Percentiles rank a stretch among this genome's conserved stretches.
phyloP scores from a whole-genome alignment of 169 alveolate species.

The Perkinsus olseni region DNA sequence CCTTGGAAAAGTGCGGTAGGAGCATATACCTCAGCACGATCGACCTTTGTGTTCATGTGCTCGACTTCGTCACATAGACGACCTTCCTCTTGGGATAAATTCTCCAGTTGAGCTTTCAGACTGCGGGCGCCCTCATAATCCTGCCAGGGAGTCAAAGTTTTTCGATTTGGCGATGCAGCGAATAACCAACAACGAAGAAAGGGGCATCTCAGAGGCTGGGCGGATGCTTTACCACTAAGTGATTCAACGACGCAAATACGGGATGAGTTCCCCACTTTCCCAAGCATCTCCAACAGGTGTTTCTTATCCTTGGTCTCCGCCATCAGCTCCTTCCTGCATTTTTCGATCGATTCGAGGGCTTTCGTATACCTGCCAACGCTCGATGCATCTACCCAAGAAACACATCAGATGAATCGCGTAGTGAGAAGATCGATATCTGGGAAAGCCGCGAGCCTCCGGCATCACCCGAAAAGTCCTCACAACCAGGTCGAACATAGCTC shows the following conservation, averaged over 20 bases:
- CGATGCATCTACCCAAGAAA: too few relatives aligned
- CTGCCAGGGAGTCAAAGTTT: neutral
- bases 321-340: slow-evolving; percentile 32
- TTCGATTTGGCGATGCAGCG: too few relatives aligned
- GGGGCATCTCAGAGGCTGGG: too few relatives aligned
- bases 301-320: slow-evolving; percentile 10
- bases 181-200: too few relatives aligned
- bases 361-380: slow-evolving; percentile 25
- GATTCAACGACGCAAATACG: too few relatives aligned
- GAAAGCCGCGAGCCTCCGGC: too few relatives aligned
- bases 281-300: neutral
- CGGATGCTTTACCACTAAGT: too few relatives aligned
- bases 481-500: neutral
- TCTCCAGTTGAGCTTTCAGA: neutral
- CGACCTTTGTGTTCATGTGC: neutral
- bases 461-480: slow-evolving; percentile 13
- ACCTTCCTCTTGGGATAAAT: neutral
- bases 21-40: neutral
- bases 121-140: neutral
- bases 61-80: neutral
- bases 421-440: too few relatives aligned
- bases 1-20: too few relatives aligned
- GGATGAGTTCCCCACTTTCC: neutral
- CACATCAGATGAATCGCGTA: too few relatives aligned
- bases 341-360: slow-evolving; percentile 16